Evolutionary conservation across 768 basidiomycete genomes (phyloP), one percentile per base, ranked within the genome.

Genomic region (Russula olivacea): DNA sequence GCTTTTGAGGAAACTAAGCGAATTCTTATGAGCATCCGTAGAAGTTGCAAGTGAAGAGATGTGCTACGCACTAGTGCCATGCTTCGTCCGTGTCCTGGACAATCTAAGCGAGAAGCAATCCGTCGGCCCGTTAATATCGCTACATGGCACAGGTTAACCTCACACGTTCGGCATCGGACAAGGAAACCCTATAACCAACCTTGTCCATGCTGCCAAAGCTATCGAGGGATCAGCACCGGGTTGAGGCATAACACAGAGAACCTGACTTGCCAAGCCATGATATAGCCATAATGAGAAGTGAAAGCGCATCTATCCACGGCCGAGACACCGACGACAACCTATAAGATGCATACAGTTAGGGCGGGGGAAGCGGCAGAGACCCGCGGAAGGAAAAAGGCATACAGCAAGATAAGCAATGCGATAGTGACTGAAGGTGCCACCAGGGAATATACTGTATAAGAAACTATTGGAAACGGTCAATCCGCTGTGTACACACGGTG

Each of bases 291-390:
- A 86, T 64, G 71, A 86, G 81, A 58, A 85, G 71, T 45, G 76
- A 69, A 25, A 82, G 59, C 1, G 78, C 83, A 69, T 91, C 90
- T 23, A 84, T 75, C 61, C 80, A 72, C 10, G 90, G 89, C 69
- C 83, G 81, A 1, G 86, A 84, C 78, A 85, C 89, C 76, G 86
- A 83, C 64, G 87, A 60, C 64, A 88, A 59, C 59, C 89, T 91
- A 69, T 10, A 30, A 3, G 36, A 32, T n/a, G 10, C 11, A 21
- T 36, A 7, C 30, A n/a, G 23, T 43, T 55, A 66, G 54, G 19
- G 57, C 45, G 28, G 32, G 32, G 32, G 25, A 55, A 19, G 55
- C 30, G 14, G 41, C 5, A 34, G 55, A 41, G 48, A 36, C 9
- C 66, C 62, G 43, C 43, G 43, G 43, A 47, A 4, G 45, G 17